Base-by-base conservation (phyloP, 495 filamentous ascomycete species). In the Delitschia confertaspora region DNA sequence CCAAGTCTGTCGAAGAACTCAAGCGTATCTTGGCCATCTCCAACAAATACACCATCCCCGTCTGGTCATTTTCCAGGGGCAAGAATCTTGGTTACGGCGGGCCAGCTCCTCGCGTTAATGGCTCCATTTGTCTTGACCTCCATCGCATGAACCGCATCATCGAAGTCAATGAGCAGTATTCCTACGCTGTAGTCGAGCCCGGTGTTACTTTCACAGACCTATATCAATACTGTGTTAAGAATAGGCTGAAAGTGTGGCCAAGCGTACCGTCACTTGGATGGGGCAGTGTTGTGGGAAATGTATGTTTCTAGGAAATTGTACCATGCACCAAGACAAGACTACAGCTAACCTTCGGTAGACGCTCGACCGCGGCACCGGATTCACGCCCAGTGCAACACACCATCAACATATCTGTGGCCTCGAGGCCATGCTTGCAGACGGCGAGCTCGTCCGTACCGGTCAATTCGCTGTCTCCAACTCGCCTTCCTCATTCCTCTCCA, bases 401-500 rank as follows among this genome's bases (percentile, higher is more conserved):
- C 50, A 57, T 21, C 50, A 57, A 32, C 54, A 57, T 29, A 54
- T 57, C 30, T 53, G 50, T 20, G 54, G 54, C 6, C 38, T 57
- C 5, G 54, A 57, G 23, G 54, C 43, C 9, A 50, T 57, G 45
- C 54, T 57, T n/a, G 50, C 54, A 3, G 38, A 54, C 30, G 50
- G 54, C n/a, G 50, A 54, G 6, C 18, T 50, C 5, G 54, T 57
- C 3, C 45, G 54, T 2, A 57, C 54, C 11, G 54, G 54, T 4
- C 54, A 57, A 40, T 57, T 53, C 25, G 54, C 54, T 11, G 45
- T 54, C 11, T 57, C 54, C 17, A 45, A 33, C 19, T 54, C 65
- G 14, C 62, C 63, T 2, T 66, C 63, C 2, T 59, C 66, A 4
- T 66, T 68, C 40, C 45, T 66, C 6, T 67, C 63, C n/a, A 73